Evolutionary conservation across 805 yeast genomes (phyloP), one percentile per base, ranked within the genome.

Genomic region (Saccharomycopsis babjevae): DNA sequence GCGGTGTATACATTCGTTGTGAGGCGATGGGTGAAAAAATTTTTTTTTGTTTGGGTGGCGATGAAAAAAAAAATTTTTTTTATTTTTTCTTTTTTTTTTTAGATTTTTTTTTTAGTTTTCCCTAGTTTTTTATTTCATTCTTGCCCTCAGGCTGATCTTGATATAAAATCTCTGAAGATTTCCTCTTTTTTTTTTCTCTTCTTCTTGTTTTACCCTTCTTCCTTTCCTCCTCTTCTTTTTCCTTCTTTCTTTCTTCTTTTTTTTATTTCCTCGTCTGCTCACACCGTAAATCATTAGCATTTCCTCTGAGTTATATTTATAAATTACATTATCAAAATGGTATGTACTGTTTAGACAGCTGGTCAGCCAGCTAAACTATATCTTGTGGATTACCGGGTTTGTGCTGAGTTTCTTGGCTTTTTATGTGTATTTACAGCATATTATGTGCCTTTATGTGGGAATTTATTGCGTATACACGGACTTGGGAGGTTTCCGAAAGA

Each of bases 201-300:
- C 52, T 28, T 50, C 46, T 54, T 52, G 38, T 32, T 32, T 13
- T 43, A 6, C 22, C 7, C 20, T 40, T n/a, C 2, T 40, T 40
- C 16, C n/a, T 40, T 57, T n/a, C 2, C 16, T 40, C 16, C n/a
- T 40, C 46, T 30, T 20, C 25, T 40, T 40, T 32, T 60, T 59
- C 60, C 59, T 57, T 56, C 59, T 57, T 57, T 55, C 43, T 57
- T 56, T 46, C 59, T 46, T 54, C 57, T 39, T 59, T 54, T 57
- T 54, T 36, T 50, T 60, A 16, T 16, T 63, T 66, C 69, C 56
- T 62, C 61, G 70, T 67, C 70, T 57, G 42, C 71, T 71, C 74
- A 70, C 73, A 71, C 74, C 74, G 68, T 71, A 68, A 72, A 72
- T 70, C 73, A 69, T 63, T 57, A 67, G 72, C 70, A 69, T 70